These are phyloP conservation scores for Waitea zeae DNA, from an alignment of 1,284 basidiomycete species.

Conservation along the genomic window DNA sequence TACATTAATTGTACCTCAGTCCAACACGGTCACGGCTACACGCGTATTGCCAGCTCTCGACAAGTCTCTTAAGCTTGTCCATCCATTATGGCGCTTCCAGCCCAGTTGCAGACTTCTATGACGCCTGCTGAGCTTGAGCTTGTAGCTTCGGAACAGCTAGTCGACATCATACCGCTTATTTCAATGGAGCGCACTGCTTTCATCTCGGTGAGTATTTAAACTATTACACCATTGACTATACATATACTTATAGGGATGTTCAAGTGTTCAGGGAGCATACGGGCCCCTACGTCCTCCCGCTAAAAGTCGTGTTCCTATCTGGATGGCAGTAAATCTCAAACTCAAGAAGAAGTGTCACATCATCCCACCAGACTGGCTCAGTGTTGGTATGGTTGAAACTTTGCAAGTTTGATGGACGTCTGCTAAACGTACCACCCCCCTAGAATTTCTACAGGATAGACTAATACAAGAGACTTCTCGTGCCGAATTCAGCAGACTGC, in stretches of 20 bases:
- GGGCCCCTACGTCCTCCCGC: constrained; percentile 85
- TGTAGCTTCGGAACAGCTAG: constrained; percentile 63
- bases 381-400: constrained; percentile 40
- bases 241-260: too few species aligned
- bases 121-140: constrained; percentile 75
- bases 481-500: constrained; percentile 57
- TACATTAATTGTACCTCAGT: too few species aligned
- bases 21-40: too few species aligned
- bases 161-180: constrained; percentile 75
- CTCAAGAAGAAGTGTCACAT: constrained; percentile 89
- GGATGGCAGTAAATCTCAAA: constrained; percentile 91
- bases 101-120: constrained; percentile 38
- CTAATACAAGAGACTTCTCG: constrained; percentile 56
- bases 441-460: constrained; percentile 66
- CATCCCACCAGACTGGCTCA: constrained; percentile 79
- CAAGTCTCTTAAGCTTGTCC: not conserved
- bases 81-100: constrained; percentile 35
- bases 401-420: constrained; percentile 1
- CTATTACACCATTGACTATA: too few species aligned
- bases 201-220: constrained; percentile 45
- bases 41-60: too few species aligned
- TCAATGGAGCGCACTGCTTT: constrained; percentile 80
- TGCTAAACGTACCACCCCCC: constrained; percentile 2
- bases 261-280: constrained; percentile 71
- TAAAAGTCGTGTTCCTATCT: constrained; percentile 73